A percentile compares a stretch with the other conserved stretches of the same genome.
phyloP scores from a whole-genome alignment of 495 filamentous ascomycete genomes.

The Penicillium samsonianum region DNA sequence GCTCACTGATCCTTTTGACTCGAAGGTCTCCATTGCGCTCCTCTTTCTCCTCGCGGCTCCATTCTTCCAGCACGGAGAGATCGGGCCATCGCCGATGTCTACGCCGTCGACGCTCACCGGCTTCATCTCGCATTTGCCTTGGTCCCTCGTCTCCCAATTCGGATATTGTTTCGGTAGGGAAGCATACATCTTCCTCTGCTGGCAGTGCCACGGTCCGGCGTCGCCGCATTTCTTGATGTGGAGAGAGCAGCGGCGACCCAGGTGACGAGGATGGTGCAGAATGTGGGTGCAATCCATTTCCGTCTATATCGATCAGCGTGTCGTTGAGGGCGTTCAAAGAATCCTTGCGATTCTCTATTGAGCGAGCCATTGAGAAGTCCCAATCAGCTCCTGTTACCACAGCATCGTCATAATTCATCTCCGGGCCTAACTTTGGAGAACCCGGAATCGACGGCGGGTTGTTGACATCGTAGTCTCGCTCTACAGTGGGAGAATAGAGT shows the following conservation, averaged over 20 bases:
- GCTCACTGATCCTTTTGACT: slow-evolving; percentile 89
- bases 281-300: slow-evolving; percentile 31
- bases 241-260: slow-evolving; percentile 34
- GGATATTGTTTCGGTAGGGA: slow-evolving; percentile 75
- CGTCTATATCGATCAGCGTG: slow-evolving; percentile 61
- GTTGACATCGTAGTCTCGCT: slow-evolving; percentile 77
- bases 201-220: slow-evolving; percentile 54
- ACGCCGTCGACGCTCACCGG: slow-evolving; percentile 55
- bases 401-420: slow-evolving; percentile 76
- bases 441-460: slow-evolving; percentile 93
- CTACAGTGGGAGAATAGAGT: slow-evolving; percentile 30
- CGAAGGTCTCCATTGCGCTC: slow-evolving; percentile 82
- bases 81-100: slow-evolving; percentile 65
- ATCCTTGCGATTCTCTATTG: slow-evolving; percentile 38
- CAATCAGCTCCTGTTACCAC: slow-evolving; percentile 61
- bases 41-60: slow-evolving; percentile 89
- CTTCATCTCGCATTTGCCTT: slow-evolving; percentile 39
- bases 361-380: slow-evolving; percentile 37
- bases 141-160: slow-evolving; percentile 73
- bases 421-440: slow-evolving; percentile 61
- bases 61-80: slow-evolving; percentile 79
- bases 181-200: slow-evolving; percentile 90
- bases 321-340: slow-evolving; percentile 45
- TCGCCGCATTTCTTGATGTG: slow-evolving; percentile 42
- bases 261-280: slow-evolving; percentile 32